Base-by-base conservation (phyloP, 169 alveolate species). In the Fabrea salina region DNA sequence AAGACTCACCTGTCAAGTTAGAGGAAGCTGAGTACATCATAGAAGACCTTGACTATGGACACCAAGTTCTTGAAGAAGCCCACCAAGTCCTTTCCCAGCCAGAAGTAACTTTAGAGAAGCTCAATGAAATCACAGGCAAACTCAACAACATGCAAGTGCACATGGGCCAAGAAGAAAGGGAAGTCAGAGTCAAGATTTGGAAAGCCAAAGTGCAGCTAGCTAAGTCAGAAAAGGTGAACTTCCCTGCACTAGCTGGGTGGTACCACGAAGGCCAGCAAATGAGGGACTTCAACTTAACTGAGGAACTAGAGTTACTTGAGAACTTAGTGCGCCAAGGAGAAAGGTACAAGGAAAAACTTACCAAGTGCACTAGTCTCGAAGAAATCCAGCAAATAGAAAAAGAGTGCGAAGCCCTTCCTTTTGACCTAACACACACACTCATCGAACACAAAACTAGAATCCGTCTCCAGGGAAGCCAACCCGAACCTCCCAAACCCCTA, bases 91-190 rank as follows among this genome's bases (percentile, higher is more conserved):
- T 61, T 13, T 22, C 32, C 13, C 25, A 61, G 13, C 41, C 1
- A 16, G n/a, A 27, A 16, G 44, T 27, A 27, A 61, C 44, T 33
- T 11, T 61, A 16, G 74, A 61, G n/a, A 25, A 61, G 50, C 50
- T 61, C 3, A 61, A 61, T 61, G 32, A 11, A n/a, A 61, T 61
- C 11, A n/a, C 51, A 1, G 74, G 74, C 32, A 61, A 37, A 37
- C 49, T 61, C 16, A 61, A 37, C 25, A 61, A 61, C 25, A 27
- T 61, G 41, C 74, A 30, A 35, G 39, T 61, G 2, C 32, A 33
- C 25, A 61, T 61, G 74, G 74, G 74, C 16, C 16, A 37, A n/a
- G 74, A 61, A 61, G 74, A 61, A 61, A 61, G 39, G 39, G 49
- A 61, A 7, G 51, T 61, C 22, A 61, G 39, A 61, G 39, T 61